phyloP scores from a whole-genome alignment of 495 filamentous ascomycete species.

The Cenococcum geophilum region DNA sequence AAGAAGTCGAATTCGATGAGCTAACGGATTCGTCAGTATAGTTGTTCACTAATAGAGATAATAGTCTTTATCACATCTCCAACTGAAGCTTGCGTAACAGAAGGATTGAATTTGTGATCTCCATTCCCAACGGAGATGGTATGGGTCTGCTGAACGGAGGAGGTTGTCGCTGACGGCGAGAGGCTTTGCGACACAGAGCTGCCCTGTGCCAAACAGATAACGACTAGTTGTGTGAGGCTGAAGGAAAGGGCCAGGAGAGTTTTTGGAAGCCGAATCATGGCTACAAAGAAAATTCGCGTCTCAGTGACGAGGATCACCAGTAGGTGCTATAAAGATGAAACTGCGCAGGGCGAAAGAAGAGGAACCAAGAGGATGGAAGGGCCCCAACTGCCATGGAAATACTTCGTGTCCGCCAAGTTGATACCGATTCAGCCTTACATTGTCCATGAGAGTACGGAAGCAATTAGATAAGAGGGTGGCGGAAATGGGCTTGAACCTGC shows the following conservation, averaged over 20 bases:
- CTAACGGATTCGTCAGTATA: constrained; percentile 10
- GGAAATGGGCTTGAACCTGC: background rate
- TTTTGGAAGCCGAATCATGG: background rate
- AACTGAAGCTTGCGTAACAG: constrained; percentile 27
- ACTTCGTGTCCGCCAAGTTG: background rate
- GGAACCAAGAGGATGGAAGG: background rate
- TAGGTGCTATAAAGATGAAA: background rate
- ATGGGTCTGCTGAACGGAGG: constrained; percentile 19
- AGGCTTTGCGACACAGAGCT: background rate
- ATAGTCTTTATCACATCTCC: constrained; percentile 31
- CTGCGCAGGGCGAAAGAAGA: background rate
- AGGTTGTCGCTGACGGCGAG: background rate
- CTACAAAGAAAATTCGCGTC: background rate
- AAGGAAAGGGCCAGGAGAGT: background rate
- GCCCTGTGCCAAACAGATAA: background rate
- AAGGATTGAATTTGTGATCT: constrained; percentile 30
- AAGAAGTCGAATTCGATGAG: constrained; percentile 52
- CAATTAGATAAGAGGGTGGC: background rate
- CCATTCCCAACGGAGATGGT: constrained; percentile 33
- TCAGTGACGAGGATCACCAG: background rate
- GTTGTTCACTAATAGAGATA: background rate
- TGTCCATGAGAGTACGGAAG: background rate
- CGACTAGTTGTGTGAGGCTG: background rate
- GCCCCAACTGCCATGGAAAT: background rate
- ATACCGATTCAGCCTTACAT: background rate